Base-by-base conservation (phyloP, 345 rosid genomes). In the Rhodamnia argentea region DNA sequence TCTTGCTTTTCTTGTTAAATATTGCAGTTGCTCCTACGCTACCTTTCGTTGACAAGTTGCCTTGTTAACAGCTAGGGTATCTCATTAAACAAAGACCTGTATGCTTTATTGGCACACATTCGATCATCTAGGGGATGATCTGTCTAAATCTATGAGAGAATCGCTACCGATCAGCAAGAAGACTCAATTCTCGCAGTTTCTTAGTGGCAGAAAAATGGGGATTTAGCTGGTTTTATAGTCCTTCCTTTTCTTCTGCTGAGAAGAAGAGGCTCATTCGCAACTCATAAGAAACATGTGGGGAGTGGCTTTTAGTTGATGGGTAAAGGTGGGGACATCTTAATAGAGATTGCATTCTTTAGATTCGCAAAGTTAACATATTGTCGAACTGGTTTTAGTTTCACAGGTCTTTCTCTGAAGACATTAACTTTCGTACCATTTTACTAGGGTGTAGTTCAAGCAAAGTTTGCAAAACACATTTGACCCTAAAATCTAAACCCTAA, bases 11-110 rank as follows among this genome's bases (percentile, higher is more conserved):
- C 64, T 51, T 23, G 91, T 90, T 93, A 37, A 32, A 20, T 32
- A 70, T 89, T 89, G 62, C 83, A 84, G 87, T 89, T 87, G 82
- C 23, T 42, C n/a, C 76, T 84, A 53, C 81, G 57, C 84, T 51
- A 84, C 74, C 74, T 58, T 84, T 47, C 81, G 64, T 74, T 42
- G 52, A 44, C 32, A n/a, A 84, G 55, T 74, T 62, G 64, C 29
- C 55, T 47, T 84, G 53, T 23, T 20, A 84, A 42, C 85, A 59
- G 40, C 52, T 24, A 44, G 78, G 85, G 75, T 22, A 11, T 52
- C 56, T 59, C 50, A 84, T 44, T 70, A 70, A 70, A 70, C 47
- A 47, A 82, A 7, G 6, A 24, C 1, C 37, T 26, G 5, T 50
- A 26, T 16, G 47, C 78, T 70, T 18, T 70, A 24, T 40, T 18